Evolutionary conservation across 2,329 filamentous ascomycete genomes (phyloP).

Genomic region (Clarireedia monteithiana): DNA sequence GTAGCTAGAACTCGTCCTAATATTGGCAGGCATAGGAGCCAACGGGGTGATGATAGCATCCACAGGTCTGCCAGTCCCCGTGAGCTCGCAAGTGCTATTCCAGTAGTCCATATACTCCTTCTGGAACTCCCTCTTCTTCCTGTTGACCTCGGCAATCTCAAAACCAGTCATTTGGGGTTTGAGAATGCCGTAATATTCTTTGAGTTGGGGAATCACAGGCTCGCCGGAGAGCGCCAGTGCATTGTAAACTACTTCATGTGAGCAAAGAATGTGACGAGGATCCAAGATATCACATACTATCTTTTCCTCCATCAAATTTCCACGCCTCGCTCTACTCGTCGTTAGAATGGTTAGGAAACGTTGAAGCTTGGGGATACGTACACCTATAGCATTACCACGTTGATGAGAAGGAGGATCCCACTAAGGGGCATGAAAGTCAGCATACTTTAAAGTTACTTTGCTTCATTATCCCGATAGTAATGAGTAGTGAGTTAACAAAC

Average conservation of each 20-base stretch:
- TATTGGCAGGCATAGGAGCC: slow-evolving; percentile 31
- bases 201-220: slow-evolving; percentile 28
- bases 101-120: slow-evolving; percentile 49
- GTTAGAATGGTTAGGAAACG: not conserved
- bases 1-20: slow-evolving; percentile 2
- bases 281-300: slow-evolving; percentile 25
- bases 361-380: slow-evolving; percentile 29
- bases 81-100: slow-evolving; percentile 22
- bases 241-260: slow-evolving; percentile 29
- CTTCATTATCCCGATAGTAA: not conserved
- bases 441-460: not conserved
- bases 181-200: slow-evolving; percentile 19
- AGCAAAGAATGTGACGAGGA: not conserved
- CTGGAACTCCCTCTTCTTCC: slow-evolving; percentile 46
- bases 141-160: slow-evolving; percentile 33
- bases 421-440: slow-evolving; percentile 16
- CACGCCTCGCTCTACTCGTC: slow-evolving; percentile 28
- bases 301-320: slow-evolving; percentile 42
- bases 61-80: slow-evolving; percentile 35
- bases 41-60: slow-evolving; percentile 47
- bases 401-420: slow-evolving; percentile 49
- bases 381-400: slow-evolving; percentile 32
- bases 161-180: slow-evolving; percentile 29
- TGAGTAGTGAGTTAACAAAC: not conserved
- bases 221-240: slow-evolving; percentile 50